Evolutionary conservation across 2,329 filamentous ascomycete genomes (phyloP).

Genomic region (Cladosporium cucumerinum): DNA sequence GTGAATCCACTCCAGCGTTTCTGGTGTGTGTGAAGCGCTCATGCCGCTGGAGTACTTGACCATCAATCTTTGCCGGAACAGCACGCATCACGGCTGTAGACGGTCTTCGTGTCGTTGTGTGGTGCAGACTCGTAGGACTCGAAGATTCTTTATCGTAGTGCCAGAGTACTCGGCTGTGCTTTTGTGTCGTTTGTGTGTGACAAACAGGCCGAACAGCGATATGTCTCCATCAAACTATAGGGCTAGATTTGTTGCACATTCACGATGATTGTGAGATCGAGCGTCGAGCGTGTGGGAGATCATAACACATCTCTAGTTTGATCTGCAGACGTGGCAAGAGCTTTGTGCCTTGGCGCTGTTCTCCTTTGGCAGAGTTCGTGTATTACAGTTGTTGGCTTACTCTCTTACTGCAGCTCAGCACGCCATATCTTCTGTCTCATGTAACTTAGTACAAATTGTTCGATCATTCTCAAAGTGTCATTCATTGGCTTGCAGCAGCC

Average conservation of each 20-base stretch:
- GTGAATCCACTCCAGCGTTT: background rate
- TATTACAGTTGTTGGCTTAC: background rate
- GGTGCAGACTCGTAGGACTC: background rate
- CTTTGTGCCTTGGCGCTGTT: background rate
- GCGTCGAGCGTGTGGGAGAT: background rate
- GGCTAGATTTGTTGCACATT: background rate
- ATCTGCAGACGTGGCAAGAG: background rate
- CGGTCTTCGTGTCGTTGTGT: background rate
- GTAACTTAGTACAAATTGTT: too few species aligned
- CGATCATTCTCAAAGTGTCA: too few species aligned
- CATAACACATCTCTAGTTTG: background rate
- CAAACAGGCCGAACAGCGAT: background rate
- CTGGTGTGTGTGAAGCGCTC: background rate
- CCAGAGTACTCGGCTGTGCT: background rate
- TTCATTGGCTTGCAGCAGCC: background rate
- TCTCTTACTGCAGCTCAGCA: too few species aligned
- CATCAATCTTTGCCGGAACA: background rate
- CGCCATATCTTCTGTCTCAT: too few species aligned
- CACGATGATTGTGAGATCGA: background rate
- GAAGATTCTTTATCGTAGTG: background rate
- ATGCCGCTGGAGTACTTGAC: background rate
- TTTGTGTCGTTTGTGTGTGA: background rate
- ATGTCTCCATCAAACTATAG: background rate
- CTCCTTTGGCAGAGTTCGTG: background rate
- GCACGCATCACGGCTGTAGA: background rate